Percentiles rank a stretch among this genome's conserved stretches.
These are phyloP conservation scores for Penicillium sp. DNA, from an alignment of 2,329 filamentous ascomycete species.

Conservation along the genomic window DNA sequence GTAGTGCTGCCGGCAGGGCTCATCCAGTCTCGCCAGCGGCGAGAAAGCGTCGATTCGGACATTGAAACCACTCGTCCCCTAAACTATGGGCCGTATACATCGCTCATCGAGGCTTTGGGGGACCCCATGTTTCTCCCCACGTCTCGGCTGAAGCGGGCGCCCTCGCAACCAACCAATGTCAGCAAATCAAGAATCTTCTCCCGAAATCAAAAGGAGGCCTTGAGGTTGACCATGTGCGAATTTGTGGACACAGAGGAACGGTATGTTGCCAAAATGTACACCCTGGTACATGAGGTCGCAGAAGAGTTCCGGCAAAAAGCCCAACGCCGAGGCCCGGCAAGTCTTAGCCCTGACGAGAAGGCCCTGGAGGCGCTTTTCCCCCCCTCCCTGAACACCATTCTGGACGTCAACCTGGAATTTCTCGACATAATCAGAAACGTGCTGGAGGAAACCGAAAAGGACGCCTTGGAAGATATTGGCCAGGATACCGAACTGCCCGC, in stretches of 20 bases:
- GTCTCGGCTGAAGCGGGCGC: conserved; percentile 73
- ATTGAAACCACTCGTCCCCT: conserved; percentile 27
- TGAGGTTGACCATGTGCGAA: conserved; percentile 84
- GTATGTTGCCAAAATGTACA: conserved; percentile 82
- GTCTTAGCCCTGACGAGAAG: conserved; percentile 64
- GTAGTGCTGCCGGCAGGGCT: conserved; percentile 74
- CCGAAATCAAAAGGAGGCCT: conserved; percentile 72
- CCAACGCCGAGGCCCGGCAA: conserved; percentile 52
- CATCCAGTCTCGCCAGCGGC: conserved; percentile 58
- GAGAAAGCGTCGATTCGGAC: conserved; percentile 51
- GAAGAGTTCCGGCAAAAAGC: conserved; percentile 71
- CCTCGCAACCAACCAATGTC: conserved; percentile 75
- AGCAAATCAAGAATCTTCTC: conserved; percentile 73
- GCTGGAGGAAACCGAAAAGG: conserved; percentile 77
- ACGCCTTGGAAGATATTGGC: conserved; percentile 71
- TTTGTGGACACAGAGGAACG: conserved; percentile 88
- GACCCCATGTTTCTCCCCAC: conserved; percentile 83
- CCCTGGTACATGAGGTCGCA: conserved; percentile 74
- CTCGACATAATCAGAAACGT: conserved; percentile 67
- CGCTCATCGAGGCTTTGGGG: conserved; percentile 72
- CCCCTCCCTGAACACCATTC: conserved; percentile 68
- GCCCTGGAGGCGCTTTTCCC: conserved; percentile 76
- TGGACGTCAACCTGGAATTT: conserved; percentile 76
- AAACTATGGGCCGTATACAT: conserved; percentile 71
- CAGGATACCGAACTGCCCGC: conserved; percentile 45